Percentiles rank a stretch among this genome's conserved stretches.
Conservation (phyloP, 306 rosid species). For the Rosa rugosa region DNA sequence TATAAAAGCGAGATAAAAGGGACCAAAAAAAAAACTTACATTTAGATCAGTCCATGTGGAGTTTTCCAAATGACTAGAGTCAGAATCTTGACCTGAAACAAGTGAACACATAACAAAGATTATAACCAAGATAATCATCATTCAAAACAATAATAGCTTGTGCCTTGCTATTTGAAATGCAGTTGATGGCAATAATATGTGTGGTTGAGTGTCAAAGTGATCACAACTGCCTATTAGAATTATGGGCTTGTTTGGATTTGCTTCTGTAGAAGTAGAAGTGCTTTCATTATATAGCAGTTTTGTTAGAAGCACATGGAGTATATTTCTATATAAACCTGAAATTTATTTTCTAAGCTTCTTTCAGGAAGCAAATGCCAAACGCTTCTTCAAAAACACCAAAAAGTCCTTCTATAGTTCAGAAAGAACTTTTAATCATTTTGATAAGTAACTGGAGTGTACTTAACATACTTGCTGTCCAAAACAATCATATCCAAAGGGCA, state of each 20-base stretch:
- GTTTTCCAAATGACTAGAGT: slow-evolving; percentile 41
- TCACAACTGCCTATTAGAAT: not conserved
- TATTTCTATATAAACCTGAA: not conserved
- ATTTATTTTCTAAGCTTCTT: not conserved
- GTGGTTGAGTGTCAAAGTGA: too few relatives aligned
- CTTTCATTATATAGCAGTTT: not conserved
- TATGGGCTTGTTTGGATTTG: not conserved
- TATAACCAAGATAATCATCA: not conserved
- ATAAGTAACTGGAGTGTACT: not conserved
- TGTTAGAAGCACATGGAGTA: not conserved
- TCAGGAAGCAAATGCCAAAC: not conserved
- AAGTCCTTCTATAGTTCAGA: not conserved
- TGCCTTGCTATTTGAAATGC: not conserved
- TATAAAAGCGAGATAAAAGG: not conserved
- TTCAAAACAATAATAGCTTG: not conserved
- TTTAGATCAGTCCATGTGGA: slow-evolving; percentile 45
- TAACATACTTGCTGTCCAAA: not conserved
- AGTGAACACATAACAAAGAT: not conserved
- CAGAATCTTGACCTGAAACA: slow-evolving; percentile 47
- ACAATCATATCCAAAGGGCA: not conserved
- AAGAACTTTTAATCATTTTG: not conserved
- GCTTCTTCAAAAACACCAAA: not conserved
- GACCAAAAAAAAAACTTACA: slow-evolving; percentile 17
- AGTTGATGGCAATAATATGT: not conserved
- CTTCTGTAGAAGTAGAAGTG: not conserved